Conservation (phyloP, 2,329 filamentous ascomycete genomes). For the Xenosphaeropsis pyriputrescens region DNA sequence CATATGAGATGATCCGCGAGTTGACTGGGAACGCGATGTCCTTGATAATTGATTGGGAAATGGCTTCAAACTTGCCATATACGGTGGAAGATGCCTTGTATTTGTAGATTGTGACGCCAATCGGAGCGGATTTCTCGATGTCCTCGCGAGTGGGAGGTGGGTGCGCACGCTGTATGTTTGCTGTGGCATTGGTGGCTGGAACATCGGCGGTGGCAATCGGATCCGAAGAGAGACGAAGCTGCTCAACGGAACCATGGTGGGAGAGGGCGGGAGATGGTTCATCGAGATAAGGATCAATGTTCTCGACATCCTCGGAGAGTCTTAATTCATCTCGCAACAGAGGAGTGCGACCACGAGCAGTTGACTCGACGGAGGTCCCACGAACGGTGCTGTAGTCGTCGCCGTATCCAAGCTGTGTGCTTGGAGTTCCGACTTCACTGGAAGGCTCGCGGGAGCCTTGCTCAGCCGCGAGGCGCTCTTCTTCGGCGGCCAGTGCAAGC, state of each 20-base stretch:
- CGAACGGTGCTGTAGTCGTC: constrained; percentile 1
- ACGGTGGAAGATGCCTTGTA: constrained; percentile 22
- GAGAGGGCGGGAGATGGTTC: not conserved
- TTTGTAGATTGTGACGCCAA: constrained; percentile 1
- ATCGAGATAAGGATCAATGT: not conserved
- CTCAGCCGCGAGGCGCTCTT: constrained; percentile 19
- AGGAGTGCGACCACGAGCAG: constrained; percentile 9
- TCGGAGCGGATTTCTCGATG: not conserved
- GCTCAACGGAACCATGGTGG: not conserved
- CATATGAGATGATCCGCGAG: constrained; percentile 60
- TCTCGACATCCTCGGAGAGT: constrained; percentile 5
- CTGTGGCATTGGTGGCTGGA: not conserved
- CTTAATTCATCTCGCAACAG: constrained; percentile 16
- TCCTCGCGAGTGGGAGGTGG: constrained; percentile 5
- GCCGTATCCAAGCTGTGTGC: not conserved
- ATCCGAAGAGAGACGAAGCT: not conserved
- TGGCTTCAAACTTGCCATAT: constrained; percentile 53
- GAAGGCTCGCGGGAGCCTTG: constrained; percentile 7
- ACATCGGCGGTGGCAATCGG: not conserved
- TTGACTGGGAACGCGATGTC: constrained; percentile 51
- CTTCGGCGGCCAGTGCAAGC: constrained; percentile 9
- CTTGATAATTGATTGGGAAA: constrained; percentile 47
- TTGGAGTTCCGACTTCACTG: constrained; percentile 6
- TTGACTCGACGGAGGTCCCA: constrained; percentile 12
- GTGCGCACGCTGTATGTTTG: constrained; percentile 1